These are phyloP conservation scores for Blastobotrys aristatus DNA, from an alignment of 1,139 yeast species.

Conservation along the genomic window DNA sequence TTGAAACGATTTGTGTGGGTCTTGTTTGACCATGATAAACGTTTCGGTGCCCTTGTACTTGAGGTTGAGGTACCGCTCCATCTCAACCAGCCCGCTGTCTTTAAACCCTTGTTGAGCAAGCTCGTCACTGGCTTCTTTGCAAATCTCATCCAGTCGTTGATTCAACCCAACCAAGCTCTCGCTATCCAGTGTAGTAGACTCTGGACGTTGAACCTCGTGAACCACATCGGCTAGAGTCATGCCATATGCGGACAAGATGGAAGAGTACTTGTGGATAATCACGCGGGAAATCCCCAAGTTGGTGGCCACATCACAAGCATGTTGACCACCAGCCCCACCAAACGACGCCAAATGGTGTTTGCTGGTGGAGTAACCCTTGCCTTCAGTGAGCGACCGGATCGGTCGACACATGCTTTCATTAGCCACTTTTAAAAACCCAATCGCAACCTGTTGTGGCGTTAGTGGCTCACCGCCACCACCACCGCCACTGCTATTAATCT, in stretches of 20 bases:
- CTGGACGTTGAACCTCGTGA: conserved; percentile 57
- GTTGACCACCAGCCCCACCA: conserved; percentile 56
- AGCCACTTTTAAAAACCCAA: conserved; percentile 48
- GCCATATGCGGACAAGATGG: conserved; percentile 49
- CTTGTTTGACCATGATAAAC: conserved; percentile 58
- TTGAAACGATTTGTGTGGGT: conserved; percentile 29
- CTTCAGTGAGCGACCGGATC: conserved; percentile 47
- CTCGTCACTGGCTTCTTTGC: conserved; percentile 34
- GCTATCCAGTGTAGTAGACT: conserved; percentile 34
- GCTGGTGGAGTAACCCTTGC: conserved; percentile 43
- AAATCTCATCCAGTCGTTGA: conserved; percentile 37
- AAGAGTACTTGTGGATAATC: conserved; percentile 46
- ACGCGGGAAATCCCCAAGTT: conserved; percentile 42
- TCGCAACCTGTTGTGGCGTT: conserved; percentile 44
- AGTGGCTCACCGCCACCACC: conserved; percentile 23
- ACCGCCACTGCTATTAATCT: conserved; percentile 34
- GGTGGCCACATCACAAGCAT: conserved; percentile 45
- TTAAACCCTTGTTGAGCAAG: conserved; percentile 46
- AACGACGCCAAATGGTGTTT: conserved; percentile 45
- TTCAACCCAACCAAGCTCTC: conserved; percentile 32
- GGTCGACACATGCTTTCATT: conserved; percentile 51
- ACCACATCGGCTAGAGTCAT: conserved; percentile 51
- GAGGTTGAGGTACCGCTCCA: conserved; percentile 68
- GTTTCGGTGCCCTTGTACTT: conserved; percentile 88
- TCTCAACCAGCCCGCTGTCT: conserved; percentile 33